Conservation (phyloP, 768 basidiomycete genomes). For the Lyophyllum semitale region DNA sequence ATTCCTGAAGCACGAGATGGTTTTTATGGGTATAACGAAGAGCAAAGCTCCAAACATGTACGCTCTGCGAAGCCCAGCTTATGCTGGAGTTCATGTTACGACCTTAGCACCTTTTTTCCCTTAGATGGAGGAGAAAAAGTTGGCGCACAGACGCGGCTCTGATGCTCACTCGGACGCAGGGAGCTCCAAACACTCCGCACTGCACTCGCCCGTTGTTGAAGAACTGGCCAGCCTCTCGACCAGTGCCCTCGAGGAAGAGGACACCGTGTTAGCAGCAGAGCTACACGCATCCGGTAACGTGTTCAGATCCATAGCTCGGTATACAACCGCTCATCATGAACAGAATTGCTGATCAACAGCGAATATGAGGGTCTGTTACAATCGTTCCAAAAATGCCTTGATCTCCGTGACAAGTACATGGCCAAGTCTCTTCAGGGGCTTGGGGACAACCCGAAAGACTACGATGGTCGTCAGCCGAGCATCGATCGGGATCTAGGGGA, state of each 20-base stretch:
- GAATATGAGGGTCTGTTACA: slow-evolving; percentile 63
- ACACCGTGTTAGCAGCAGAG: slow-evolving; percentile 28
- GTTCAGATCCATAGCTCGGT: slow-evolving; percentile 1
- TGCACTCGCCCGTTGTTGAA: slow-evolving; percentile 32
- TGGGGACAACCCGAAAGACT: slow-evolving; percentile 92
- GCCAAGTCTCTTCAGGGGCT: slow-evolving; percentile 82
- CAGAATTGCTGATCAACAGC: slow-evolving; percentile 36
- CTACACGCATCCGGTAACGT: slow-evolving; percentile 29
- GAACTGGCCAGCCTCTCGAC: slow-evolving; percentile 18
- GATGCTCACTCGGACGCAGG: slow-evolving; percentile 49
- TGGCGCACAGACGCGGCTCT: slow-evolving; percentile 65
- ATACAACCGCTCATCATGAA: slow-evolving; percentile 1
- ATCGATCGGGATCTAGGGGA: slow-evolving; percentile 56
- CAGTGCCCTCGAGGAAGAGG: slow-evolving; percentile 34
- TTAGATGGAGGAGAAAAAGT: slow-evolving; percentile 78
- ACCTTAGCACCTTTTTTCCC: not conserved
- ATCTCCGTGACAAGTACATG: slow-evolving; percentile 96
- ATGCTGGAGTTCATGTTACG: not conserved
- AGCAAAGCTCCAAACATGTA: slow-evolving; percentile 76
- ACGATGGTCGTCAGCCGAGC: slow-evolving; percentile 78
- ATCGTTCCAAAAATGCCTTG: slow-evolving; percentile 81
- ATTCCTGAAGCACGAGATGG: slow-evolving; percentile 65
- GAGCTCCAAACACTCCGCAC: slow-evolving; percentile 38
- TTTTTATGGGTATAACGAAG: slow-evolving; percentile 80
- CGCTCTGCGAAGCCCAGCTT: slow-evolving; percentile 23